phyloP scores from a whole-genome alignment of 2,329 filamentous ascomycete species.

The Exophiala phaeomuriformis region DNA sequence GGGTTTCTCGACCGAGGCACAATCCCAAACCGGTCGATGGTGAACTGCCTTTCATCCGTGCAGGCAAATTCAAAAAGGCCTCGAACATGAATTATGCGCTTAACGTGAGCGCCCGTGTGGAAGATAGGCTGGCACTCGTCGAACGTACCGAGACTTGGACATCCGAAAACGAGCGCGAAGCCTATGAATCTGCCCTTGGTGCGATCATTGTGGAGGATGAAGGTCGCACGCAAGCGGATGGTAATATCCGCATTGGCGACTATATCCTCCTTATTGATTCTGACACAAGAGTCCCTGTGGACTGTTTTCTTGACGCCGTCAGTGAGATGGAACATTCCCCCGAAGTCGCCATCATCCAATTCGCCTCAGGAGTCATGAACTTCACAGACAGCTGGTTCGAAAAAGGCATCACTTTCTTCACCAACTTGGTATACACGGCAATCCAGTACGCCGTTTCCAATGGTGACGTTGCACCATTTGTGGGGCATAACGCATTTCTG shows the following conservation, averaged over 20 bases:
- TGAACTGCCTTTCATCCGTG: slow-evolving; percentile 32
- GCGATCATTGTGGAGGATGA: slow-evolving; percentile 49
- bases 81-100: slow-evolving; percentile 71
- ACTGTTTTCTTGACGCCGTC: slow-evolving; percentile 63
- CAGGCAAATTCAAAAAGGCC: slow-evolving; percentile 65
- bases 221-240: slow-evolving; percentile 60
- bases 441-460: slow-evolving; percentile 64
- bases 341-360: slow-evolving; percentile 65
- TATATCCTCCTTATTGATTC: slow-evolving; percentile 65
- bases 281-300: slow-evolving; percentile 60
- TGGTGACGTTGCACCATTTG: slow-evolving; percentile 67
- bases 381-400: slow-evolving; percentile 67
- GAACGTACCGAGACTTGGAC: slow-evolving; percentile 26
- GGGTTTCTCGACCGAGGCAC: slow-evolving; percentile 45
- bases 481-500: slow-evolving; percentile 69
- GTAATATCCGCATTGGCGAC: slow-evolving; percentile 78
- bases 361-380: slow-evolving; percentile 69
- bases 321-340: slow-evolving; percentile 64
- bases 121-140: slow-evolving; percentile 45
- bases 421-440: slow-evolving; percentile 66
- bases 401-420: slow-evolving; percentile 71
- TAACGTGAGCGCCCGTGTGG: slow-evolving; percentile 54
- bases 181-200: slow-evolving; percentile 46
- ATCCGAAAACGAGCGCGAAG: slow-evolving; percentile 34
- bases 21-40: slow-evolving; percentile 37